A percentile compares a stretch with the other conserved stretches of the same genome.
Evolutionary conservation across 2,329 filamentous ascomycete species (phyloP).

Genomic region (Aspergillus jensenii): DNA sequence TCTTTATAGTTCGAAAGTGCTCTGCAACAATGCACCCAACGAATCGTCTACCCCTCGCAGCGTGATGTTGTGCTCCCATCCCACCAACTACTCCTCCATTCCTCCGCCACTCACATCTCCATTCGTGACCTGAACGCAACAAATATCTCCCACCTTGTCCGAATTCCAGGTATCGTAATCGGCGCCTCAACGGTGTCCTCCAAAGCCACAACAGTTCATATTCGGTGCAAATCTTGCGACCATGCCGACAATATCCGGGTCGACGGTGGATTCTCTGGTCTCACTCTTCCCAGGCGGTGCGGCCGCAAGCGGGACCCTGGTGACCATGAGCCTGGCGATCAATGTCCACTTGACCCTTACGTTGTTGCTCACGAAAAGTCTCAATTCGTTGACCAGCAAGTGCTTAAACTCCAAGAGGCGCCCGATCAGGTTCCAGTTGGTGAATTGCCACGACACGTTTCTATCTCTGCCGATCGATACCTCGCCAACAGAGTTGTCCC

Average conservation of each 20-base stretch:
- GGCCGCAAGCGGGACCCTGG: conserved; percentile 58
- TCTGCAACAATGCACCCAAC: conserved; percentile 84
- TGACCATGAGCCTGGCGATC: conserved; percentile 63
- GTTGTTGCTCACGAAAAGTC: conserved; percentile 94
- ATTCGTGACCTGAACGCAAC: conserved; percentile 92
- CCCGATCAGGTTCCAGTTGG: conserved; percentile 97
- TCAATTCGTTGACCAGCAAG: conserved; percentile 94
- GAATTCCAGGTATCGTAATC: conserved; percentile 96
- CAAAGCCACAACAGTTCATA: conserved; percentile 82
- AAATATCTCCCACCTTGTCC: conserved; percentile 89
- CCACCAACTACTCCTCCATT: conserved; percentile 93
- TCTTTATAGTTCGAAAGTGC: conserved; percentile 77
- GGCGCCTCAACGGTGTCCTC: conserved; percentile 95
- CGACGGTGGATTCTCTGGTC: conserved; percentile 80
- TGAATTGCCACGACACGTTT: conserved; percentile 89
- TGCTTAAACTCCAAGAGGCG: conserved; percentile 96
- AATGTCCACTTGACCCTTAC: conserved; percentile 92
- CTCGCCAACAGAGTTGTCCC: conserved; percentile 94
- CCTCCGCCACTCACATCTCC: conserved; percentile 82
- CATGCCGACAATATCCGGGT: conserved; percentile 70
- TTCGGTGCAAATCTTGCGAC: conserved; percentile 86
- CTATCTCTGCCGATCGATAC: conserved; percentile 95
- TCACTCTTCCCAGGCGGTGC: conserved; percentile 80
- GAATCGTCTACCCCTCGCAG: conserved; percentile 83
- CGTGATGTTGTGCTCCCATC: conserved; percentile 71